Conservation (phyloP, 345 rosid species). For the Chamaenerion angustifolium region DNA sequence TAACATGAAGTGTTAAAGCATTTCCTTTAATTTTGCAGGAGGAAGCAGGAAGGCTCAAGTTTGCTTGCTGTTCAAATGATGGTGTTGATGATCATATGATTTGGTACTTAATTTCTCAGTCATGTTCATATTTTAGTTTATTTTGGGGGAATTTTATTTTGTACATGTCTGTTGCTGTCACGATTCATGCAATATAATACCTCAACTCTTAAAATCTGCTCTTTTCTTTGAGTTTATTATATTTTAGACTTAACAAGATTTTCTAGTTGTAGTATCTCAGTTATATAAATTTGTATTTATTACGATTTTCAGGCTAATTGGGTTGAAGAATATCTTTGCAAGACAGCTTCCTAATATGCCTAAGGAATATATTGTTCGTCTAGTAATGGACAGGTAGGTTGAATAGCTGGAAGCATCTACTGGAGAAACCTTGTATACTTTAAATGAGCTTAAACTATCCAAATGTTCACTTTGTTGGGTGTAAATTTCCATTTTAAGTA, state of each 20-base stretch:
- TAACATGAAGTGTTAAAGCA: not conserved
- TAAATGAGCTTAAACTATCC: too few relatives aligned
- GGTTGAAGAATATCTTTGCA: constrained; percentile 94
- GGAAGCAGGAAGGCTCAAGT: constrained; percentile 79
- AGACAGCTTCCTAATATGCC: constrained; percentile 99
- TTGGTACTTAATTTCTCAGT: constrained; percentile 45
- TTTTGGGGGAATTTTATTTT: not conserved
- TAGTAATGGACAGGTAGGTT: constrained; percentile 91
- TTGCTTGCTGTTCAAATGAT: constrained; percentile 71
- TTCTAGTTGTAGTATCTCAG: not conserved
- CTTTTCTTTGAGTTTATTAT: not conserved
- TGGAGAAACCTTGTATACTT: too few relatives aligned
- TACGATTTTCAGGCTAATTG: constrained; percentile 59
- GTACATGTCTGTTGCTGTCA: not conserved
- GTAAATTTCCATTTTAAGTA: not conserved
- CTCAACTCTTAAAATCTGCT: not conserved
- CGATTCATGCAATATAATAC: not conserved
- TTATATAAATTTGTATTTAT: not conserved
- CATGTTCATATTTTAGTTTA: constrained; percentile 6
- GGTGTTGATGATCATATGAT: constrained; percentile 87
- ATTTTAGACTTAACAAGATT: not conserved
- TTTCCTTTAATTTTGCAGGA: constrained; percentile 33
- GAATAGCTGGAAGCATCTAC: too few relatives aligned
- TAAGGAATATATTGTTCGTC: constrained; percentile 96
- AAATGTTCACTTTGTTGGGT: not conserved